These are phyloP conservation scores for Nemania sp. DNA, from an alignment of 2,329 filamentous ascomycete genomes.

Conservation along the genomic window DNA sequence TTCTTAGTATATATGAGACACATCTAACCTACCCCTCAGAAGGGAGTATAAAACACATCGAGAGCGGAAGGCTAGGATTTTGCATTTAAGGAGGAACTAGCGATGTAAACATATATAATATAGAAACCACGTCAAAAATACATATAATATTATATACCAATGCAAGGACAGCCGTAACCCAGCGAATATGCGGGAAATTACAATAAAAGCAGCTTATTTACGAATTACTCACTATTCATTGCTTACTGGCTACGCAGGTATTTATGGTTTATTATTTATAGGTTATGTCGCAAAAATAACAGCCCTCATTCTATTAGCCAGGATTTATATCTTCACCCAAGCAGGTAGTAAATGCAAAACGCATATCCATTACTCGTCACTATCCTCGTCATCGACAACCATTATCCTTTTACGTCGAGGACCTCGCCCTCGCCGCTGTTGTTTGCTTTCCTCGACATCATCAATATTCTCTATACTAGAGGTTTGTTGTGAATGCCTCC, in stretches of 20 bases:
- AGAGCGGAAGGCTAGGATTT: background rate
- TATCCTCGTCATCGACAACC: constrained; percentile 38
- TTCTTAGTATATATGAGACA: background rate
- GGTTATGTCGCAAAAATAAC: constrained; percentile 2
- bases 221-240: constrained; percentile 8
- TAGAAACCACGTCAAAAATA: background rate
- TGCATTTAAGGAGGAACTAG: background rate
- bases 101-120: constrained; percentile 5
- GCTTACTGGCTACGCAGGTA: background rate
- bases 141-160: too few relatives aligned
- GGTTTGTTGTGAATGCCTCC: background rate
- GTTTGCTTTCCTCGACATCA: constrained; percentile 25
- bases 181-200: too few relatives aligned
- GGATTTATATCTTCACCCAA: constrained; percentile 7
- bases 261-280: background rate
- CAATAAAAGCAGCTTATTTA: background rate
- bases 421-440: constrained; percentile 8
- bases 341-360: constrained; percentile 25
- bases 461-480: constrained; percentile 18
- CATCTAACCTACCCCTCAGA: background rate
- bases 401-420: constrained; percentile 28
- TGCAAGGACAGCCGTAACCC: too few relatives aligned
- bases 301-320: background rate
- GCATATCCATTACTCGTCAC: constrained; percentile 31
- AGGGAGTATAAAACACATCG: background rate